phyloP scores from a whole-genome alignment of 1,284 basidiomycete species.

The Ganoderma multipileum region DNA sequence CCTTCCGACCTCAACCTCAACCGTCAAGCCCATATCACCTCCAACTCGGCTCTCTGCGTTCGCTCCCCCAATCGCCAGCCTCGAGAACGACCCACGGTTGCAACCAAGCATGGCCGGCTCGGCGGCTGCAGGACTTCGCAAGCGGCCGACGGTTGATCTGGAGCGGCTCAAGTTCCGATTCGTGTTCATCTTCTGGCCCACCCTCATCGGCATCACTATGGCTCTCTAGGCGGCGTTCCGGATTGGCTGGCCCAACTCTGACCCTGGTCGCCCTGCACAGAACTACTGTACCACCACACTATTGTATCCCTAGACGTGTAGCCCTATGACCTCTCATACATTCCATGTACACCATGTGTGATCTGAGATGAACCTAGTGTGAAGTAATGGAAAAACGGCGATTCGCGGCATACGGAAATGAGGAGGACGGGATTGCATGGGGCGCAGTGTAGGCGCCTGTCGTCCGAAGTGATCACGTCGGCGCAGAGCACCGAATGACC shows the following conservation, averaged over 20 bases:
- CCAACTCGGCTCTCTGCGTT: constrained; percentile 28
- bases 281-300: neutral
- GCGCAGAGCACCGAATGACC: constrained; percentile 25
- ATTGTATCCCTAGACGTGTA: constrained; percentile 12
- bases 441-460: constrained; percentile 14
- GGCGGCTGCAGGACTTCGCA: constrained; percentile 34
- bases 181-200: constrained; percentile 64
- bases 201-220: constrained; percentile 59
- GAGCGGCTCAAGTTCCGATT: constrained; percentile 57
- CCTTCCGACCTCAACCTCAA: constrained; percentile 33
- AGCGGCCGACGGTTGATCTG: constrained; percentile 40
- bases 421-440: constrained; percentile 5
- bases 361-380: neutral
- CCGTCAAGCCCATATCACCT: constrained; percentile 30
- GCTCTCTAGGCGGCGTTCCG: constrained; percentile 38
- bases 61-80: constrained; percentile 19
- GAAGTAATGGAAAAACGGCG: neutral
- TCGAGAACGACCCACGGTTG: constrained; percentile 13
- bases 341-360: neutral
- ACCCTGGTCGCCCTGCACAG: constrained; percentile 3
- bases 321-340: neutral
- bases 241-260: constrained; percentile 7
- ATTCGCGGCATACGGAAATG: constrained; percentile 1
- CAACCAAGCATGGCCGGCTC: constrained; percentile 30
- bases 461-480: constrained; percentile 21